These are phyloP conservation scores for Orbilia quercus DNA, from an alignment of 2,329 filamentous ascomycete species.

Conservation along the genomic window DNA sequence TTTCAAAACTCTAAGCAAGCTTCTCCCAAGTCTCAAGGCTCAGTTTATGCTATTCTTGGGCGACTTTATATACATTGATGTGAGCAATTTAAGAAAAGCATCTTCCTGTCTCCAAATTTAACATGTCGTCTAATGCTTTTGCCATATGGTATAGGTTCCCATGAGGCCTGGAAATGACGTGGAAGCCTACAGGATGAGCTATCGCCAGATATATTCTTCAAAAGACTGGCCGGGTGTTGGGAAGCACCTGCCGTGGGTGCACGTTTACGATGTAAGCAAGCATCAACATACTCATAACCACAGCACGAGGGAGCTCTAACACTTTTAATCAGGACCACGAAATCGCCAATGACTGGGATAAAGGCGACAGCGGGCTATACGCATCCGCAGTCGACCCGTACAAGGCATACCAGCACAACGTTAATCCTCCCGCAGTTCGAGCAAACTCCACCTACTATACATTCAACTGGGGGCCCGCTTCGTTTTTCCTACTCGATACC, in stretches of 20 bases:
- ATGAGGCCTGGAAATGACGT: slow-evolving; percentile 43
- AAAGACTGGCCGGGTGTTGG: slow-evolving; percentile 85
- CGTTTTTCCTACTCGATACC: slow-evolving; percentile 95
- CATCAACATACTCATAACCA: neutral
- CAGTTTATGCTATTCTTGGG: slow-evolving; percentile 86
- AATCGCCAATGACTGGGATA: slow-evolving; percentile 91
- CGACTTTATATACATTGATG: slow-evolving; percentile 91
- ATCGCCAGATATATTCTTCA: slow-evolving; percentile 93
- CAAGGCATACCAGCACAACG: slow-evolving; percentile 82
- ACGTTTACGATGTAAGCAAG: slow-evolving; percentile 76
- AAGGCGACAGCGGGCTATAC: slow-evolving; percentile 83
- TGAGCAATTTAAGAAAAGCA: slow-evolving; percentile 62
- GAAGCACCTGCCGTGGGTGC: slow-evolving; percentile 91
- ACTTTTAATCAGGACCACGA: slow-evolving; percentile 75
- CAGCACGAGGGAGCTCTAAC: neutral
- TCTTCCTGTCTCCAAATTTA: neutral
- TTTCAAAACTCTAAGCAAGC: slow-evolving; percentile 78
- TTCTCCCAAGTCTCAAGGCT: slow-evolving; percentile 76
- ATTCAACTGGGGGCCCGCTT: slow-evolving; percentile 88
- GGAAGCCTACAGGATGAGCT: slow-evolving; percentile 64
- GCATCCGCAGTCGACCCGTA: slow-evolving; percentile 83
- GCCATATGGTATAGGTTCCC: slow-evolving; percentile 24
- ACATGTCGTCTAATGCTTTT: slow-evolving; percentile 1
- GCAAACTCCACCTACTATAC: slow-evolving; percentile 82
- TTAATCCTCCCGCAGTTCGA: slow-evolving; percentile 80